Evolutionary conservation across 306 rosid species (phyloP).

Genomic region (Vigna nakashimae): DNA sequence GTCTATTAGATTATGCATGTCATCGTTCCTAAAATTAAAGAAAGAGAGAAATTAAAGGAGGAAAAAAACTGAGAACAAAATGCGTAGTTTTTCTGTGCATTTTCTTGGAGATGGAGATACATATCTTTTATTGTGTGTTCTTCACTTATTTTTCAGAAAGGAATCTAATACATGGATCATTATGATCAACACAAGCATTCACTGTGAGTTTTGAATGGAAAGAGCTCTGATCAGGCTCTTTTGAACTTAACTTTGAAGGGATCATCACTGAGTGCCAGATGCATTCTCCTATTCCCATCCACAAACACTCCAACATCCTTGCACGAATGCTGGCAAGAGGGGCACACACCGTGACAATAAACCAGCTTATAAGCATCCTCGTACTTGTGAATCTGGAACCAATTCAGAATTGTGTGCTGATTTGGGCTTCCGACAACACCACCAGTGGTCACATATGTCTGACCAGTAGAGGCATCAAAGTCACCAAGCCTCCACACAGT

Average conservation of each 20-base stretch:
- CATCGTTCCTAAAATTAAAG: too few species aligned
- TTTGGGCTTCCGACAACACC: constrained; percentile 52
- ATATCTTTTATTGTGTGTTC: background rate
- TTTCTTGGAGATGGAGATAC: too few species aligned
- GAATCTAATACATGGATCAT: background rate
- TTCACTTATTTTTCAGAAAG: background rate
- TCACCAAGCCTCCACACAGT: constrained; percentile 54
- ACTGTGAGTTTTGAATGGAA: background rate
- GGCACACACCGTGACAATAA: constrained; percentile 62
- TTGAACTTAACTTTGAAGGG: constrained; percentile 37
- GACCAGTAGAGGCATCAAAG: constrained; percentile 23
- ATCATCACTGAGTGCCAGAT: constrained; percentile 28
- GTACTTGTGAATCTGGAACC: constrained; percentile 62
- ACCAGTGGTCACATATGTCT: constrained; percentile 48
- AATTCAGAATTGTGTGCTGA: constrained; percentile 43
- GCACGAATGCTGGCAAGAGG: constrained; percentile 26
- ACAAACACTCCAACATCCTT: constrained; percentile 27
- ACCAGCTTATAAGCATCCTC: constrained; percentile 53
- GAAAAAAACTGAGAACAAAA: too few species aligned
- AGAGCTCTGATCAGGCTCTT: background rate
- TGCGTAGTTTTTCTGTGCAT: too few species aligned
- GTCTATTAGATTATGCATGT: too few species aligned
- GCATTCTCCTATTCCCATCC: constrained; percentile 29
- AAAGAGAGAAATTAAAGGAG: too few species aligned
- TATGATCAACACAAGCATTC: background rate